phyloP scores from a whole-genome alignment of 1,284 basidiomycete species.

The Entoloma clypeatum region DNA sequence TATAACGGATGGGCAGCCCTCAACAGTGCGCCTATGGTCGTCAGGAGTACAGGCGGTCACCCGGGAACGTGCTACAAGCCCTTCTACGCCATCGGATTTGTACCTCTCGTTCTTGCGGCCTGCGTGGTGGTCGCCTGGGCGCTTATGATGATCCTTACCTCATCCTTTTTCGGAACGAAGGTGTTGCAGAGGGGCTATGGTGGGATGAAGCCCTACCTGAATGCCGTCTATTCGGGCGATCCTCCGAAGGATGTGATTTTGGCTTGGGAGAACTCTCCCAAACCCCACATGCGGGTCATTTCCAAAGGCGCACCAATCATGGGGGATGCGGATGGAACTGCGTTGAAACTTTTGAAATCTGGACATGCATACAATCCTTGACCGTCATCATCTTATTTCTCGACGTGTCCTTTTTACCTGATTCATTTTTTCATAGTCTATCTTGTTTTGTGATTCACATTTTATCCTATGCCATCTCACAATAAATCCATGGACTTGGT shows the following conservation, averaged over 20 bases:
- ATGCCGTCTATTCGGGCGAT: constrained; percentile 12
- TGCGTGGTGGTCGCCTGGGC: constrained; percentile 12
- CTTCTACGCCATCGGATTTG: constrained; percentile 15
- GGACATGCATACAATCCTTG: constrained; percentile 4
- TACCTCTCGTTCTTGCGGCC: constrained; percentile 12
- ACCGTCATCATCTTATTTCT: too few species aligned
- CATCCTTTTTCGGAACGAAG: constrained; percentile 10
- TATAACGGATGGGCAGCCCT: constrained; percentile 15
- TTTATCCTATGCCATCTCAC: too few species aligned
- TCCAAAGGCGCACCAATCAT: constrained; percentile 13
- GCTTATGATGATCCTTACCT: constrained; percentile 6
- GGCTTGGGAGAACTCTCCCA: constrained; percentile 13
- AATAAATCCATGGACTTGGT: too few species aligned
- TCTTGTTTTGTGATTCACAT: too few species aligned
- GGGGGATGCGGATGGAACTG: constrained; percentile 12
- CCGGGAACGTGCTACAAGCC: constrained; percentile 16
- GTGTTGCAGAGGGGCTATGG: constrained; percentile 11
- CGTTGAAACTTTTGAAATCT: constrained; percentile 12
- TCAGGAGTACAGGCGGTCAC: constrained; percentile 15
- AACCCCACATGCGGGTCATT: constrained; percentile 12
- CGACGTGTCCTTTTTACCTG: too few species aligned
- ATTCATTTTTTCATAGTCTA: too few species aligned
- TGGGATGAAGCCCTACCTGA: constrained; percentile 11
- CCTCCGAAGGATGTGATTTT: constrained; percentile 12
- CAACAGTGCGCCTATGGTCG: not conserved